Evolutionary conservation across 179 eudicot species (phyloP).

Genomic region (Camellia oleifera): DNA sequence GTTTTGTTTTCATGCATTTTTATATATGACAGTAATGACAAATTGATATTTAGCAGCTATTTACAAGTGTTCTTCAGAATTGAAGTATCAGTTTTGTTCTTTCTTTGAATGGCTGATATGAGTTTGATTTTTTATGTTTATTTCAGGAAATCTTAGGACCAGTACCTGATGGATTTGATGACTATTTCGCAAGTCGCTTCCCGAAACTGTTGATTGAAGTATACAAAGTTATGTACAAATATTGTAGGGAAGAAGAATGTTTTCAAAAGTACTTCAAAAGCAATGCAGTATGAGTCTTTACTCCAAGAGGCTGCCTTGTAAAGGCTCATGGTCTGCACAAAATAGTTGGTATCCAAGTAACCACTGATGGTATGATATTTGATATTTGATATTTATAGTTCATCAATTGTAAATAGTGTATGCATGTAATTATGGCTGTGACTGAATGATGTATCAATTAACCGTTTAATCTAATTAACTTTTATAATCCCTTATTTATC

Average conservation of each 20-base stretch:
- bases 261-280: conserved; percentile 60
- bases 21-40: no score
- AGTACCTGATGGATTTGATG: conserved; percentile 85
- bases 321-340: background rate
- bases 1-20: background rate
- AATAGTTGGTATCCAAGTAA: no score
- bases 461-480: background rate
- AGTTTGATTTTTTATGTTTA: conserved; percentile 7
- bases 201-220: conserved; percentile 84
- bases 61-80: background rate
- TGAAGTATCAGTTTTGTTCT: background rate
- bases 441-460: background rate
- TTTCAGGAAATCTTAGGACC: conserved; percentile 74
- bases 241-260: conserved; percentile 63
- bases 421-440: conserved; percentile 9
- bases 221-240: conserved; percentile 51
- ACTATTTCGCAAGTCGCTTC: conserved; percentile 67
- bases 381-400: background rate
- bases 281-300: conserved; percentile 12
- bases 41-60: background rate
- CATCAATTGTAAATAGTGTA: background rate
- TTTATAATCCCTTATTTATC: background rate
- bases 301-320: background rate
- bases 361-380: background rate
- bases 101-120: background rate